Evolutionary conservation across 2,329 filamentous ascomycete species (phyloP), one percentile per base, ranked within the genome.

Genomic region (Didymella glomerata): DNA sequence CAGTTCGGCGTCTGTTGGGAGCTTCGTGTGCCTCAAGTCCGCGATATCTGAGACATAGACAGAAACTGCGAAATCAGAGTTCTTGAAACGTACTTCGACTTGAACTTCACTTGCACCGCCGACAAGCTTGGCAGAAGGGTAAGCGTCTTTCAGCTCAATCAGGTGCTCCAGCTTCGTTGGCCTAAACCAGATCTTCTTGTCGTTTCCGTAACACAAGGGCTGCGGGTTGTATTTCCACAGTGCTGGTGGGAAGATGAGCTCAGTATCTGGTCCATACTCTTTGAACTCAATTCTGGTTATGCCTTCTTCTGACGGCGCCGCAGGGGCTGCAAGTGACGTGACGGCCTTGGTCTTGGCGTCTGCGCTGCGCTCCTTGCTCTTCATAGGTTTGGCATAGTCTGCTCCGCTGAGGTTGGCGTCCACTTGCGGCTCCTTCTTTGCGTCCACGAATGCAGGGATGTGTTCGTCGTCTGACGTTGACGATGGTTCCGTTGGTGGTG

Each of bases 31-130:
- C 87, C 90, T 86, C 59, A 98, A 80, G 76, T 97, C 94, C 1
- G 90, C 82, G 59, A 98, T 96, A 72, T 98, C 94, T 2, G 93
- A 93, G 7, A 97, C 89, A 67, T 90, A 98, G 0, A 98, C 91
- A 0, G 93, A 97, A 0, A 92, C 88, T 0, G 90, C 88, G 72
- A 97, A 98, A 67, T 92, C 86, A 77, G 96, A 86, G 2, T 91
- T 92, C 80, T 98, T 98, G 85, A 98, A 98, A 75, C 96, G 96
- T 77, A 96, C 90, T 77, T 98, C 94, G 54, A 98, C 97, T 77
- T 98, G 94, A 0, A 94, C 97, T 77, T 98, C 94, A 13, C 92
- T 96, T 72, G 93, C 96, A 61, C 94, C 94, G 44, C 93, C 93
- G 51, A 98, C 95, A 57, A 98, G 87, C 78, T 98, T 98, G 6